Conservation (phyloP, 371 early-diverging fungal genomes). For the Mortierella sp. region DNA sequence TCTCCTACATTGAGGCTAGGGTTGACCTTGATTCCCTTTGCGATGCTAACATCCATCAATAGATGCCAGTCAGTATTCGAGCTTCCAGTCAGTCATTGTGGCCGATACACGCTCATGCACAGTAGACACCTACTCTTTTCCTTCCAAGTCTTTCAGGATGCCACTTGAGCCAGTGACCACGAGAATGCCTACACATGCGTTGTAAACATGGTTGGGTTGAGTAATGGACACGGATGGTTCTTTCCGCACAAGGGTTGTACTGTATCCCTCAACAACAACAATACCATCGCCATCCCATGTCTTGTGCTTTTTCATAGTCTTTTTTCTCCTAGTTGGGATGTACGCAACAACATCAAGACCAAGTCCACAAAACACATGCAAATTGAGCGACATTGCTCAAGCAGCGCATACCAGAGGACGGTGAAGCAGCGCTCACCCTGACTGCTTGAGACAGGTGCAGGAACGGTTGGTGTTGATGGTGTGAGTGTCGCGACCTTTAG, state of each 20-base stretch:
- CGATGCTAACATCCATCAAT: conserved; percentile 1
- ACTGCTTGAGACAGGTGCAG: neutral
- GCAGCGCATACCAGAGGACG: conserved; percentile 30
- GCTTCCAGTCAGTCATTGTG: neutral
- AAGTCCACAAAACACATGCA: too few relatives aligned
- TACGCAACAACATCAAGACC: neutral
- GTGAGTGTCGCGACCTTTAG: neutral
- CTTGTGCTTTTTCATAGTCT: conserved; percentile 59
- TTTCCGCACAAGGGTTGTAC: too few relatives aligned
- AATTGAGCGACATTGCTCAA: neutral
- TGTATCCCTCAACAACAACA: too few relatives aligned
- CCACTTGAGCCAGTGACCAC: conserved; percentile 31
- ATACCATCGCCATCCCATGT: conserved; percentile 67
- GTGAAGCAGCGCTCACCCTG: conserved; percentile 25
- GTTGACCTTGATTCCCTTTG: conserved; percentile 38
- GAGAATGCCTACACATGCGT: conserved; percentile 34
- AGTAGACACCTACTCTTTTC: conserved; percentile 55
- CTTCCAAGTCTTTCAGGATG: conserved; percentile 45
- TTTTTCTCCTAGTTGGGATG: conserved; percentile 33
- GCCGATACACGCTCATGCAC: neutral
- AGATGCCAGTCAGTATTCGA: neutral
- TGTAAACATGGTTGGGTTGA: too few relatives aligned
- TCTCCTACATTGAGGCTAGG: conserved; percentile 33
- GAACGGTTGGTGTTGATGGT: neutral
- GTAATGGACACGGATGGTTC: neutral